phyloP scores from a whole-genome alignment of 805 yeast genomes.

The Kregervanrija pseudodelftensis region DNA sequence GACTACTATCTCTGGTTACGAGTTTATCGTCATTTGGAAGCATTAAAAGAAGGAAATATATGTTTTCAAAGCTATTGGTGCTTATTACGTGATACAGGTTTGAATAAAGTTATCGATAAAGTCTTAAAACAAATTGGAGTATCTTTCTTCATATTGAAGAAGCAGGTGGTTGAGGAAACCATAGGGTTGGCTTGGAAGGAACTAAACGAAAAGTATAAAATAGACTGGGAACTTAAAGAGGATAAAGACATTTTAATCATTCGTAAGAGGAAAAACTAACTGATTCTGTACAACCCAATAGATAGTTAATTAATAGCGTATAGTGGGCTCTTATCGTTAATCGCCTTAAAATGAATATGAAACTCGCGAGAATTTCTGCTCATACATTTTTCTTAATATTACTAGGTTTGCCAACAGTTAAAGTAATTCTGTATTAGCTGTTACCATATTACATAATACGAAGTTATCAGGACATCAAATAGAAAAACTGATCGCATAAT shows the following conservation, averaged over 20 bases:
- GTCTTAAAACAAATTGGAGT: conserved; percentile 29
- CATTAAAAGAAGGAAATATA: not conserved
- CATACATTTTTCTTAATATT: too few relatives aligned
- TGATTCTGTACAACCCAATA: too few relatives aligned
- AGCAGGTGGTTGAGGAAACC: conserved; percentile 20
- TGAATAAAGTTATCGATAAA: conserved; percentile 23
- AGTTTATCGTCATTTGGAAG: not conserved
- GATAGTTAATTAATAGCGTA: too few relatives aligned
- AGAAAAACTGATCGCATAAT: not conserved
- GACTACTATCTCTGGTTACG: conserved; percentile 5
- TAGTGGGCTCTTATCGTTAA: too few relatives aligned
- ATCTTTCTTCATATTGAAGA: conserved; percentile 34
- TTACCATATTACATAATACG: too few relatives aligned
- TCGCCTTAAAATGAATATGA: too few relatives aligned
- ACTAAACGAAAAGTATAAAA: conserved; percentile 19
- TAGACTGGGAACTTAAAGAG: conserved; percentile 29
- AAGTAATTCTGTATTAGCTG: too few relatives aligned
- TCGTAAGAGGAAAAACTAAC: conserved; percentile 8
- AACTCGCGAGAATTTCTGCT: too few relatives aligned
- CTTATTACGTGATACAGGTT: conserved; percentile 22
- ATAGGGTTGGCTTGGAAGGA: conserved; percentile 26
- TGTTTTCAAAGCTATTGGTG: not conserved
- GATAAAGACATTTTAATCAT: conserved; percentile 23
- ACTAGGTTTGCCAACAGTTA: too few relatives aligned
- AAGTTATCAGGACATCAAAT: too few relatives aligned